Conservation (phyloP, 2,329 filamentous ascomycete genomes). For the Paracoccidioides brasiliensis region DNA sequence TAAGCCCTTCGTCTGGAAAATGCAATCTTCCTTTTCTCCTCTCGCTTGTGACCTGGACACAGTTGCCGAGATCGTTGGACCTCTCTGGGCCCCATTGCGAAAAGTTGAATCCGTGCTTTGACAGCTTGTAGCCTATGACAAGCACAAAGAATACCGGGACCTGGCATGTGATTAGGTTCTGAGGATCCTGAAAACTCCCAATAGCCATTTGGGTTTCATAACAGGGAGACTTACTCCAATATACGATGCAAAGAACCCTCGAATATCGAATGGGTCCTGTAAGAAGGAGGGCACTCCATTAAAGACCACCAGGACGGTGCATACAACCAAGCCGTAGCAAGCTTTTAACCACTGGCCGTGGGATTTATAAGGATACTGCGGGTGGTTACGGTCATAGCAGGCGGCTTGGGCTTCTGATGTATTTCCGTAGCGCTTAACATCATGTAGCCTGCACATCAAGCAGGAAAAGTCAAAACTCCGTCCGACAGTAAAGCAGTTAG, state of each 20-base stretch:
- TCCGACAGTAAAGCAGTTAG: neutral
- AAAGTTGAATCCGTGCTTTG: slow-evolving; percentile 23
- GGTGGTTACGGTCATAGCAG: slow-evolving; percentile 14
- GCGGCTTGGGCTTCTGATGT: slow-evolving; percentile 19
- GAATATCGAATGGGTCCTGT: slow-evolving; percentile 21
- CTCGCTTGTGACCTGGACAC: slow-evolving; percentile 23
- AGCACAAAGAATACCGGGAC: slow-evolving; percentile 27
- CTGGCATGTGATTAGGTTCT: slow-evolving; percentile 10
- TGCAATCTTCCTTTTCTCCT: slow-evolving; percentile 25
- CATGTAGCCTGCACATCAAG: slow-evolving; percentile 20
- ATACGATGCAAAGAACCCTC: slow-evolving; percentile 29
- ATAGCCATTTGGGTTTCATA: neutral
- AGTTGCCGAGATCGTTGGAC: slow-evolving; percentile 26
- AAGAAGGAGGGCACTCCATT: slow-evolving; percentile 13
- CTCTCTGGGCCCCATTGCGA: slow-evolving; percentile 25
- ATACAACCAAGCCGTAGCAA: slow-evolving; percentile 15
- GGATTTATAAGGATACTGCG: slow-evolving; percentile 19
- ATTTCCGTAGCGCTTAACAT: slow-evolving; percentile 28
- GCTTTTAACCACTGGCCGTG: slow-evolving; percentile 18
- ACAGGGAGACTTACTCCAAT: slow-evolving; percentile 23
- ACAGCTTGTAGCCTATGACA: slow-evolving; percentile 28
- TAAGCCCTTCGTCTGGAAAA: slow-evolving; percentile 22
- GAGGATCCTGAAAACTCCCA: neutral
- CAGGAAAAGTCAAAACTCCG: neutral
- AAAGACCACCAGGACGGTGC: slow-evolving; percentile 13